phyloP scores from a whole-genome alignment of 371 early-diverging fungal genomes.

The Synchytrium microbalum region DNA sequence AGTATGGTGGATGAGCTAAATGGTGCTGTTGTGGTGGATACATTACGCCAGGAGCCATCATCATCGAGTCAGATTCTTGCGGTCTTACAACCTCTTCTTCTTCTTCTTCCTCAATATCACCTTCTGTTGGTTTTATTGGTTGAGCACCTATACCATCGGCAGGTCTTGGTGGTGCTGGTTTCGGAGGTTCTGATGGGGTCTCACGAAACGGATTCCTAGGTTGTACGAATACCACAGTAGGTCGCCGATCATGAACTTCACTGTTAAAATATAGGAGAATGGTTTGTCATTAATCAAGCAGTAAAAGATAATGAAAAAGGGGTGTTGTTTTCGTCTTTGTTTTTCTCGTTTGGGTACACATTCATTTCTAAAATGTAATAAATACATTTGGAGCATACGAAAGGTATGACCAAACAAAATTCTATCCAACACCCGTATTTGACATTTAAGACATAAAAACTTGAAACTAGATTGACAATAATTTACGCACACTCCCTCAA shows the following conservation, averaged over 20 bases:
- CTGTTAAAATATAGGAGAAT: not conserved
- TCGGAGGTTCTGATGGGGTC: not conserved
- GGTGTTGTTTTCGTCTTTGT: not conserved
- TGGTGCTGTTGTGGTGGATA: not conserved
- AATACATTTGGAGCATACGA: too few species aligned
- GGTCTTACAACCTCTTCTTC: not conserved
- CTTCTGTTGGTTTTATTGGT: not conserved
- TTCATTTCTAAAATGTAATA: too few species aligned
- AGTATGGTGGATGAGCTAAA: not conserved
- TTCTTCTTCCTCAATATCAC: not conserved
- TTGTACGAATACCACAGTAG: not conserved
- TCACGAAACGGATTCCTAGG: not conserved
- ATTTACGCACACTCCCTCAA: conserved; percentile 27
- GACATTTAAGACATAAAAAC: not conserved
- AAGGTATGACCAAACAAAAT: not conserved
- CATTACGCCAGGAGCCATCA: not conserved
- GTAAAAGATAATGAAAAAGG: not conserved
- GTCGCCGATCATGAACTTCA: not conserved
- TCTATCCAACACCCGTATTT: not conserved
- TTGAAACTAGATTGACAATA: not conserved
- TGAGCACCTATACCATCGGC: not conserved
- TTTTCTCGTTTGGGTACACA: conserved; percentile 1
- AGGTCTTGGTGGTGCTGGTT: not conserved
- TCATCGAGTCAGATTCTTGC: not conserved
- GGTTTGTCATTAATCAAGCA: not conserved